Conservation (phyloP, 2,329 filamentous ascomycete genomes). For the Ophiostoma quercus region DNA sequence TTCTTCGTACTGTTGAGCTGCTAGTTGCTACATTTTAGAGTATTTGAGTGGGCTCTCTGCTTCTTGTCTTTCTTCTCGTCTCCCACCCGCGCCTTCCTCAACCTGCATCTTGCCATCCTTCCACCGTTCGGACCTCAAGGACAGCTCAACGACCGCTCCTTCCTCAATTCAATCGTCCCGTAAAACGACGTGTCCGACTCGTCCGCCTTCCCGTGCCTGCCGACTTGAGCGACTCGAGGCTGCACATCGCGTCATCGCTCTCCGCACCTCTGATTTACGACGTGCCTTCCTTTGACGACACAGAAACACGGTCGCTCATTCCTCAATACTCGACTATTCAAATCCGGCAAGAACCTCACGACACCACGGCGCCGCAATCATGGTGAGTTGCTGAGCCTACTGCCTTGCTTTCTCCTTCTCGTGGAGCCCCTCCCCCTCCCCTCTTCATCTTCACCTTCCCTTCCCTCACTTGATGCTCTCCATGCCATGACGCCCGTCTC, state of each 20-base stretch:
- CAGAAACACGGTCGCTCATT: neutral
- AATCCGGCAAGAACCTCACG: neutral
- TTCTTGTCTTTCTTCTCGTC: slow-evolving; percentile 4
- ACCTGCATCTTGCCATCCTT: neutral
- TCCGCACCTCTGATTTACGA: slow-evolving; percentile 1
- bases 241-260: slow-evolving; percentile 6
- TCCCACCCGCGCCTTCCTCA: slow-evolving; percentile 1
- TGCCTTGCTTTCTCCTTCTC: neutral
- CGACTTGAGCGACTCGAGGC: neutral
- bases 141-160: neutral
- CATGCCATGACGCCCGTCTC: neutral
- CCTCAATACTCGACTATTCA: neutral
- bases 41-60: neutral
- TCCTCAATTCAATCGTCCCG: neutral
- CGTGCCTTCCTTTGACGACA: neutral
- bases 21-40: neutral
- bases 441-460: neutral
- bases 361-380: neutral
- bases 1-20: neutral
- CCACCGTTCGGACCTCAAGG: neutral
- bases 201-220: slow-evolving; percentile 9
- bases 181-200: neutral
- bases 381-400: slow-evolving; percentile 1
- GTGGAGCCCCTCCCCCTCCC: neutral
- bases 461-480: neutral